These are phyloP conservation scores for Tranzscheliella williamsii DNA, from an alignment of 1,284 basidiomycete species.

Conservation along the genomic window DNA sequence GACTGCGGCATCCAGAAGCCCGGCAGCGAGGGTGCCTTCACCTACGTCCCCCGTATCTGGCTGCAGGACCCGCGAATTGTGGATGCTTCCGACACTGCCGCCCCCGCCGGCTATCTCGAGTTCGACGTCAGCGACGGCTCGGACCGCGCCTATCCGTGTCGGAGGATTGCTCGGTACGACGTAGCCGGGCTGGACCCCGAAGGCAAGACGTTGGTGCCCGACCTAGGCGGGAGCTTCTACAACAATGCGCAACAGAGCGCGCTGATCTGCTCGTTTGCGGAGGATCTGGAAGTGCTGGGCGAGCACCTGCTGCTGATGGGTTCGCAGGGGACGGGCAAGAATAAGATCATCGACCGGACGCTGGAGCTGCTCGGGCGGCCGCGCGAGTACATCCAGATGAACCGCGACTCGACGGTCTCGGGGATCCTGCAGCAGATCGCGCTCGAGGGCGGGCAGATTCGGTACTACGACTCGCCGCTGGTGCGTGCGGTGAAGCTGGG, in stretches of 20 bases:
- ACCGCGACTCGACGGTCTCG: slow-evolving; percentile 58
- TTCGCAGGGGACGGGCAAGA: slow-evolving; percentile 62
- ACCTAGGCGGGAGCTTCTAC: slow-evolving; percentile 53
- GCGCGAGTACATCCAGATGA: slow-evolving; percentile 62
- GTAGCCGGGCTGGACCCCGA: slow-evolving; percentile 49
- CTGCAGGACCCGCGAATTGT: slow-evolving; percentile 11
- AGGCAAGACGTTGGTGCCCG: slow-evolving; percentile 57
- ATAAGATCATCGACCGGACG: slow-evolving; percentile 61
- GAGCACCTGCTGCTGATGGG: slow-evolving; percentile 62
- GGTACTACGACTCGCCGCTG: slow-evolving; percentile 59
- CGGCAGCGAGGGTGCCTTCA: slow-evolving; percentile 51
- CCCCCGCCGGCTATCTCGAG: slow-evolving; percentile 22
- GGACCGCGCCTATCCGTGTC: slow-evolving; percentile 12
- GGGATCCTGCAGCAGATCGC: slow-evolving; percentile 56
- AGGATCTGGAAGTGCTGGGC: slow-evolving; percentile 58
- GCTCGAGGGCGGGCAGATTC: slow-evolving; percentile 57
- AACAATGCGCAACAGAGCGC: slow-evolving; percentile 60
- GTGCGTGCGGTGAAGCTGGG: slow-evolving; percentile 59
- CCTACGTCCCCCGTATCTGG: slow-evolving; percentile 37
- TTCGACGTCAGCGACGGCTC: slow-evolving; percentile 38
- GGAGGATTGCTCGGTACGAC: slow-evolving; percentile 52
- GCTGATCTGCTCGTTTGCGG: slow-evolving; percentile 57
- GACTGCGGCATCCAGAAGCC: slow-evolving; percentile 50
- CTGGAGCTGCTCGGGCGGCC: slow-evolving; percentile 59
- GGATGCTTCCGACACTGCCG: not conserved